Conservation (phyloP, 75 land plant genomes). For the Picea sitchensis region DNA sequence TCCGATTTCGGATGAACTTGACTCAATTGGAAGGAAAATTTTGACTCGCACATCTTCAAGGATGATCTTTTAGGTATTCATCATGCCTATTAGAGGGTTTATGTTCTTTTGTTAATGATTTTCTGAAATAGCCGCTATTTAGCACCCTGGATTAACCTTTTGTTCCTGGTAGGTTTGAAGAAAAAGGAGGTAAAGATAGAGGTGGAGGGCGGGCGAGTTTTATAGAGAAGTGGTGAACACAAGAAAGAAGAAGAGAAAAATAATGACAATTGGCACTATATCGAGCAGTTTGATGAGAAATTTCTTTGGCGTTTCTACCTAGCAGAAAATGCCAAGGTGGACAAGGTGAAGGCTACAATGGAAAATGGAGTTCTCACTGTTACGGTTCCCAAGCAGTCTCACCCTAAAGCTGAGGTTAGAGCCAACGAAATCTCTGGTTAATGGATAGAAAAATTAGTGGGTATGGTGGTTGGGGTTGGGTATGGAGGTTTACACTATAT, state of each 20-base stretch:
- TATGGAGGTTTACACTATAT: too few relatives aligned
- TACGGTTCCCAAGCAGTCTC: conserved; percentile 24
- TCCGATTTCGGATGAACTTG: too few relatives aligned
- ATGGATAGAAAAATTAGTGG: neutral
- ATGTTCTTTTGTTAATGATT: too few relatives aligned
- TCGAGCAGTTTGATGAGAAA: conserved; percentile 19
- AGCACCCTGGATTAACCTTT: too few relatives aligned
- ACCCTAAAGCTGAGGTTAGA: conserved; percentile 20
- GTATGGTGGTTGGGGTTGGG: too few relatives aligned
- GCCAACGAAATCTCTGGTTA: conserved; percentile 15
- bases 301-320: conserved; percentile 23
- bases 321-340: conserved; percentile 22
- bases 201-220: conserved; percentile 20
- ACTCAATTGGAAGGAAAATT: too few relatives aligned
- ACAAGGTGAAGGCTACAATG: conserved; percentile 20
- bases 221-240: conserved; percentile 22
- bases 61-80: too few relatives aligned
- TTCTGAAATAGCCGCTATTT: too few relatives aligned
- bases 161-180: conserved; percentile 18
- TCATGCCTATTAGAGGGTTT: too few relatives aligned
- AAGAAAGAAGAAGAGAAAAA: conserved; percentile 10
- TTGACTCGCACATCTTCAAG: too few relatives aligned
- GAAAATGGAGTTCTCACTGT: conserved; percentile 35
- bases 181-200: conserved; percentile 29
- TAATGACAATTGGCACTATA: conserved; percentile 14